Percentiles rank a stretch among this genome's conserved stretches.
Evolutionary conservation across 2,329 filamentous ascomycete species (phyloP).

Genomic region (Claviceps arundinis): DNA sequence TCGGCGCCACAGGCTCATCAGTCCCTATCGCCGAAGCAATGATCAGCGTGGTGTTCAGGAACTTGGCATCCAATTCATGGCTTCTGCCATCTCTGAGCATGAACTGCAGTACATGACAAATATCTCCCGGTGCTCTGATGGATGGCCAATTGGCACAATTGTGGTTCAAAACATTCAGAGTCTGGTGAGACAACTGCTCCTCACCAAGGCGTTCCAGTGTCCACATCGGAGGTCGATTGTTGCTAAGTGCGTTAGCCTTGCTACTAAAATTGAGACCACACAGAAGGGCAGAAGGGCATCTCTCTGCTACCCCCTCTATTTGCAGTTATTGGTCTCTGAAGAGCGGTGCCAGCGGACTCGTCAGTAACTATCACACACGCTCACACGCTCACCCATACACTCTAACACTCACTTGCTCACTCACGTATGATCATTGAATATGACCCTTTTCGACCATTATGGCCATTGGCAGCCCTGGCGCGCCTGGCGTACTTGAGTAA

Average conservation of each 20-base stretch:
- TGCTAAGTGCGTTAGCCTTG: not conserved
- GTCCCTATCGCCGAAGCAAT: not conserved
- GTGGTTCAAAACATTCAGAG: slow-evolving; percentile 12
- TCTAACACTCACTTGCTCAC: not conserved
- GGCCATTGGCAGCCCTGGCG: not conserved
- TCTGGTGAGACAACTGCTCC: slow-evolving; percentile 17
- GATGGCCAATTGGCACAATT: slow-evolving; percentile 12
- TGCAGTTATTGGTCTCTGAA: not conserved
- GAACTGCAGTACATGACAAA: not conserved
- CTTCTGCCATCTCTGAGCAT: not conserved
- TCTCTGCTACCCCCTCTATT: not conserved
- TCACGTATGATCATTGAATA: not conserved
- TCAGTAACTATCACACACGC: not conserved
- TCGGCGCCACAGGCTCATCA: not conserved
- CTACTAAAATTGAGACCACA: not conserved
- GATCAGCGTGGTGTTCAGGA: not conserved
- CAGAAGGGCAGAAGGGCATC: not conserved
- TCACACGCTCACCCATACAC: not conserved
- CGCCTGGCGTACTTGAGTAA: slow-evolving; percentile 1
- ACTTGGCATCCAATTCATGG: not conserved
- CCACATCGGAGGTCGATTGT: slow-evolving; percentile 3
- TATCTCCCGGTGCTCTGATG: slow-evolving; percentile 4
- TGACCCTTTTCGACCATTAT: not conserved
- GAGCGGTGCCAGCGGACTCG: not conserved
- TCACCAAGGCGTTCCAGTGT: slow-evolving; percentile 10